These are phyloP conservation scores for Parastagonospora nodorum DNA, from an alignment of 2,329 filamentous ascomycete genomes.

Conservation along the genomic window DNA sequence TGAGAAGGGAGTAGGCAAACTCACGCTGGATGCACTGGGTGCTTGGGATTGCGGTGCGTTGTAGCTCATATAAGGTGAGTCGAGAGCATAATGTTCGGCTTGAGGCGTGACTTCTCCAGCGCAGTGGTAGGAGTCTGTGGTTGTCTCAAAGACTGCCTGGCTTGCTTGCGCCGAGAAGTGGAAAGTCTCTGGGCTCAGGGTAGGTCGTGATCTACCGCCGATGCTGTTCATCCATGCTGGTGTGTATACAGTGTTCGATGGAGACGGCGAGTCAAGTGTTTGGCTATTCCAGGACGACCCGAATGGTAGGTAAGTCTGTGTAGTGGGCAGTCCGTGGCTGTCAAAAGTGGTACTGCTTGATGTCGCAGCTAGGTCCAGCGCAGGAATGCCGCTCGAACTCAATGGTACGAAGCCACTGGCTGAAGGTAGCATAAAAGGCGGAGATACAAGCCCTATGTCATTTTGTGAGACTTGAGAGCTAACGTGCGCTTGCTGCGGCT, in stretches of 20 bases:
- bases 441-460: slow-evolving; percentile 7
- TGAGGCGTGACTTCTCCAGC: slow-evolving; percentile 10
- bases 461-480: slow-evolving; percentile 21
- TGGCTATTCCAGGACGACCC: slow-evolving; percentile 20
- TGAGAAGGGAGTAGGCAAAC: slow-evolving; percentile 18
- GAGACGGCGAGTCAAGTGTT: slow-evolving; percentile 19
- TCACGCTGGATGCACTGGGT: slow-evolving; percentile 18
- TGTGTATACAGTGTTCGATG: slow-evolving; percentile 17
- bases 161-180: slow-evolving; percentile 6
- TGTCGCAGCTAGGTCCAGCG: slow-evolving; percentile 11
- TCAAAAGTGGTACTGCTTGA: slow-evolving; percentile 16
- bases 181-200: slow-evolving; percentile 13
- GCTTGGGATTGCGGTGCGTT: slow-evolving; percentile 11
- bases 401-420: slow-evolving; percentile 10
- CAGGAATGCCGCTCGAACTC: slow-evolving; percentile 11
- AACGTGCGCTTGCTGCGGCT: slow-evolving; percentile 17
- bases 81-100: slow-evolving; percentile 17
- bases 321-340: slow-evolving; percentile 9
- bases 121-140: slow-evolving; percentile 16
- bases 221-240: slow-evolving; percentile 24
- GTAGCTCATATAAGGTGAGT: slow-evolving; percentile 8
- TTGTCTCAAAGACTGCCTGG: slow-evolving; percentile 14
- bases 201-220: slow-evolving; percentile 8
- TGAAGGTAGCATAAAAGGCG: slow-evolving; percentile 14
- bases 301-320: slow-evolving; percentile 18